Percentiles rank a stretch among this genome's conserved stretches.
These are phyloP conservation scores for Penicillium cinerascens DNA, from an alignment of 495 filamentous ascomycete genomes.

Conservation along the genomic window DNA sequence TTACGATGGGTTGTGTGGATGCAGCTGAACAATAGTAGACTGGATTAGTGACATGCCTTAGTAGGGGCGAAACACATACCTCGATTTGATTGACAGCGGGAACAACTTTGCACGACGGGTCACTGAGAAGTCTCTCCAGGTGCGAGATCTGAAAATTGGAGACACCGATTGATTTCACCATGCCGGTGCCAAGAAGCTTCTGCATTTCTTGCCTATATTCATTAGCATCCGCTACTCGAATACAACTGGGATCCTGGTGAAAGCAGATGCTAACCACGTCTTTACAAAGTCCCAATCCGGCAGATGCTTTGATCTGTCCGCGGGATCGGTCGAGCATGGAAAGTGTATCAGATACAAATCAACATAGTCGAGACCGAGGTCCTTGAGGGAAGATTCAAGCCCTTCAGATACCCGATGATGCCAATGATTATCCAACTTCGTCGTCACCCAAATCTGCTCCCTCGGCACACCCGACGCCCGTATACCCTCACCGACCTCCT, in stretches of 20 bases:
- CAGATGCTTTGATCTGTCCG: slow-evolving; percentile 30
- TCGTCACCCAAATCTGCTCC: slow-evolving; percentile 66
- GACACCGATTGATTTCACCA: slow-evolving; percentile 56
- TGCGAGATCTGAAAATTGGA: slow-evolving; percentile 53
- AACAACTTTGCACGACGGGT: slow-evolving; percentile 27
- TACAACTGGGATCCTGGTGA: slow-evolving; percentile 10
- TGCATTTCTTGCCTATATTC: slow-evolving; percentile 64
- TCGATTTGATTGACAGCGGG: slow-evolving; percentile 61
- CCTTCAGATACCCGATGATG: slow-evolving; percentile 40
- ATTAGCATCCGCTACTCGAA: slow-evolving; percentile 32
- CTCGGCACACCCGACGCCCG: slow-evolving; percentile 54
- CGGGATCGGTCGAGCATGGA: slow-evolving; percentile 43
- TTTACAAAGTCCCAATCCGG: slow-evolving; percentile 27
- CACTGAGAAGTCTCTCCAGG: slow-evolving; percentile 38
- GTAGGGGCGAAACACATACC: slow-evolving; percentile 51
- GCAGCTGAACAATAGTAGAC: neutral
- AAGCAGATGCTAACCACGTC: neutral
- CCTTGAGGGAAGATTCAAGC: slow-evolving; percentile 50
- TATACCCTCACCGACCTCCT: slow-evolving; percentile 60
- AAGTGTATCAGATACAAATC: slow-evolving; percentile 72
- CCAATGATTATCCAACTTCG: slow-evolving; percentile 56
- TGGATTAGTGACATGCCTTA: slow-evolving; percentile 40
- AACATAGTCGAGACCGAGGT: slow-evolving; percentile 62
- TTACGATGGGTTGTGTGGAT: neutral
- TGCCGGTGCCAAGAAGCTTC: slow-evolving; percentile 53